Evolutionary conservation across 305 asterid genomes (phyloP).

Genomic region (Andrographis paniculata): DNA sequence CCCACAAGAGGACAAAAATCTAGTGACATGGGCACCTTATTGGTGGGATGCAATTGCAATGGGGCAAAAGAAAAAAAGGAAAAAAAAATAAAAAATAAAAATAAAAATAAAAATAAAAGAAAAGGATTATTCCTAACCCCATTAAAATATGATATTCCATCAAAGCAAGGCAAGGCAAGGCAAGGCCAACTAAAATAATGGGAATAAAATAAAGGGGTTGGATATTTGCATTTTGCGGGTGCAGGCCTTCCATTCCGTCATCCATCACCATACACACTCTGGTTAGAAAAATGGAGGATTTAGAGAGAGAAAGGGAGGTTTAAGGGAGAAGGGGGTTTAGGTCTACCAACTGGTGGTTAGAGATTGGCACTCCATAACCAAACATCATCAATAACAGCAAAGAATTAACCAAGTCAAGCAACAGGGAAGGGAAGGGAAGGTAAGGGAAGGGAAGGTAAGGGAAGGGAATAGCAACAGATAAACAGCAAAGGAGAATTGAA

Average conservation of each 20-base stretch:
- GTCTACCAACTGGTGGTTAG: slow-evolving; percentile 99
- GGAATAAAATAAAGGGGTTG: slow-evolving; percentile 17
- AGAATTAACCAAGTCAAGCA: slow-evolving; percentile 46
- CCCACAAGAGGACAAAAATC: slow-evolving; percentile 25
- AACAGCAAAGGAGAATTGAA: slow-evolving; percentile 17
- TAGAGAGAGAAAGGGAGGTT: slow-evolving; percentile 30
- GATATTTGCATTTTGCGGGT: slow-evolving; percentile 21
- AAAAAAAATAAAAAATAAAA: slow-evolving; percentile 10
- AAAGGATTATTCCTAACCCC: slow-evolving; percentile 29
- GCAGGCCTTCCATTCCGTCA: no score
- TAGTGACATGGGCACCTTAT: slow-evolving; percentile 36
- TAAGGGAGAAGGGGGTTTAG: slow-evolving; percentile 72
- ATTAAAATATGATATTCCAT: slow-evolving; percentile 30
- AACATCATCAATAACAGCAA: slow-evolving; percentile 53
- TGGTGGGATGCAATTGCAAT: slow-evolving; percentile 19
- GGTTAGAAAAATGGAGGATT: not conserved
- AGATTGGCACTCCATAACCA: slow-evolving; percentile 89
- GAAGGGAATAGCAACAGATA: slow-evolving; percentile 29
- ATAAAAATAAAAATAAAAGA: slow-evolving; percentile 16
- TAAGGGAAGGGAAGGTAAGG: not conserved
- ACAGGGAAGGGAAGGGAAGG: no score
- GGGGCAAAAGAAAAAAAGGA: slow-evolving; percentile 9
- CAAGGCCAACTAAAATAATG: slow-evolving; percentile 13
- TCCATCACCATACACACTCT: slow-evolving; percentile 16
- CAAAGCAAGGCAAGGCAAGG: not conserved